Evolutionary conservation across 1,139 yeast genomes (phyloP), one percentile per base, ranked within the genome.

Genomic region (Geotrichum reessii): DNA sequence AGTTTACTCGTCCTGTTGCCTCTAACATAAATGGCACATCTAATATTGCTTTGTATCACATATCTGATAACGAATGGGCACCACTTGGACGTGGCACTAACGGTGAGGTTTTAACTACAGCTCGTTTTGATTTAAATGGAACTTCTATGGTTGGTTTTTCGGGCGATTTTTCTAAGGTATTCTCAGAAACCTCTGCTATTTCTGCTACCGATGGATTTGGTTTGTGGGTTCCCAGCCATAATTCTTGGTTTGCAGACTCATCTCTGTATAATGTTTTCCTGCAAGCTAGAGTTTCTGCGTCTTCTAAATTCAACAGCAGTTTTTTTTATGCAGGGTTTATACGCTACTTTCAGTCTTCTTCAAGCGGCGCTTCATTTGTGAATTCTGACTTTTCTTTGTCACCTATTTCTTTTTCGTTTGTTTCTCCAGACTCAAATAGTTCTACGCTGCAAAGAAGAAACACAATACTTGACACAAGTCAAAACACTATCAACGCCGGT

Each of bases 91-190:
- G 56, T n/a, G 71, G 73, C 12, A 60, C 69, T 5, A 63, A 66
- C 58, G 70, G 69, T 12, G 64, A 68, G 0, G 71, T 71, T 9
- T 47, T 60, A 1, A 53, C 61, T 12, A 66, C 72, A 17, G 69
- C 64, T 12, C 61, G 61, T 2, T 66, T 68, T 55, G 58, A 60
- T 24, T 53, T 66, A 50, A 68, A 69, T 57, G 71, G 64, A 46
- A 66, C 66, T 72, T 78, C 76, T 71, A 70, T 67, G 12, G 51
- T 72, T 37, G 78, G 73, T 17, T 66, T 81, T 56, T 70, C 78
- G 46, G 70, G 74, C 1, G 59, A 63, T 31, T 69, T 72, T 47
- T 57, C 69, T 12, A 55, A 60, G 22, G 62, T 67, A 8, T 57
- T 57, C 22, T 62, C 62, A 7, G 57, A 56, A 31, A 52, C 40